Percentiles rank a stretch among this genome's conserved stretches.
These are phyloP conservation scores for Lipomyces starkeyi DNA, from an alignment of 805 yeast genomes.

Conservation along the genomic window DNA sequence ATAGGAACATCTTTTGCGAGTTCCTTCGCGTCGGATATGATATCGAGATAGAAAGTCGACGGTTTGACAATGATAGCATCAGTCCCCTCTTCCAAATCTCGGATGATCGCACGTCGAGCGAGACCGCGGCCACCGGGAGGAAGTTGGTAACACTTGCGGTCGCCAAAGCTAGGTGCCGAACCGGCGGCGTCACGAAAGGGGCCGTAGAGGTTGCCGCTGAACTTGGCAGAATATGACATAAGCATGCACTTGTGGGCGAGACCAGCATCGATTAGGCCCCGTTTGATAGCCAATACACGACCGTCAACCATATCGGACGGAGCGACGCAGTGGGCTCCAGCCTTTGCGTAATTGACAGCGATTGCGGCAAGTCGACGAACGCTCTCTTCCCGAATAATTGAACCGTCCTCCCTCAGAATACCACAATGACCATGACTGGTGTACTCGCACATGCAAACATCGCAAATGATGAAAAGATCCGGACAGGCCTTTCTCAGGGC, in stretches of 20 bases:
- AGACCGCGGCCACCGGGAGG: constrained; percentile 93
- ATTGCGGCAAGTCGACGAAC: constrained; percentile 90
- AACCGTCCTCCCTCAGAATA: constrained; percentile 81
- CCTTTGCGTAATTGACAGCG: constrained; percentile 91
- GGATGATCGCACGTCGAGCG: constrained; percentile 85
- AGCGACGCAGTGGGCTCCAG: constrained; percentile 95
- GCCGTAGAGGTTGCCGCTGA: constrained; percentile 88
- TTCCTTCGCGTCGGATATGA: constrained; percentile 84
- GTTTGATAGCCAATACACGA: constrained; percentile 83
- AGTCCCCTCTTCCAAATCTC: constrained; percentile 92
- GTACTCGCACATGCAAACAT: constrained; percentile 95
- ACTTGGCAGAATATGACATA: constrained; percentile 94
- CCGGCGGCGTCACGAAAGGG: constrained; percentile 99
- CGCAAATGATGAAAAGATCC: constrained; percentile 84
- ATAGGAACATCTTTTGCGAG: constrained; percentile 84
- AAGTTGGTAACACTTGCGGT: constrained; percentile 88
- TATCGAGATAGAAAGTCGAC: constrained; percentile 90
- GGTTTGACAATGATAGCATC: constrained; percentile 97
- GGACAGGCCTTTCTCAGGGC: constrained; percentile 72
- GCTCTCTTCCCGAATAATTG: constrained; percentile 73
- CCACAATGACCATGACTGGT: constrained; percentile 99
- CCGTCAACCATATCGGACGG: constrained; percentile 99
- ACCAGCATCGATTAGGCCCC: constrained; percentile 77
- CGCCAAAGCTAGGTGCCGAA: constrained; percentile 86
- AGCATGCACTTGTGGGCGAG: constrained; percentile 87